Evolutionary conservation across 345 rosid genomes (phyloP).

Genomic region (Brassica juncea): DNA sequence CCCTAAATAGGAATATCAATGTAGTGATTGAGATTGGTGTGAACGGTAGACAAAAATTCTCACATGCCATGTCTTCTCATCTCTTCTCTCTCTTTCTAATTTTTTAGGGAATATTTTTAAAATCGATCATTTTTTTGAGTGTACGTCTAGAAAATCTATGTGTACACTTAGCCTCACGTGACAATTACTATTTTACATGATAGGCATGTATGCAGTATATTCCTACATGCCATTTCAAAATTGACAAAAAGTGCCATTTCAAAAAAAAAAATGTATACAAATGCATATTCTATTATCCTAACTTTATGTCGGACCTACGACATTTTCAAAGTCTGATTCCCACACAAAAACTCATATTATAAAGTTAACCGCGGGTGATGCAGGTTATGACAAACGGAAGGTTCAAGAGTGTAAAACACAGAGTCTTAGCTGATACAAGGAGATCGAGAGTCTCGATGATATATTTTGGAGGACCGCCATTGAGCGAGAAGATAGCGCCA

Average conservation of each 20-base stretch:
- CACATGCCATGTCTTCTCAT: slow-evolving; percentile 16
- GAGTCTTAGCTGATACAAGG: slow-evolving; percentile 64
- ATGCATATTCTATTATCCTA: background rate
- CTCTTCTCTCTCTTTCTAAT: background rate
- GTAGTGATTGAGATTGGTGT: slow-evolving; percentile 7
- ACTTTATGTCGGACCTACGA: background rate
- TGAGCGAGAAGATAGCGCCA: slow-evolving; percentile 61
- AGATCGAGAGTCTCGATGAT: slow-evolving; percentile 85
- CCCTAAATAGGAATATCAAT: background rate
- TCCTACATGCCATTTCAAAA: background rate
- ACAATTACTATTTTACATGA: slow-evolving; percentile 23
- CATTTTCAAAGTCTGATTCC: slow-evolving; percentile 2
- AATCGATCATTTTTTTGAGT: slow-evolving; percentile 9
- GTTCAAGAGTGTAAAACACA: slow-evolving; percentile 83
- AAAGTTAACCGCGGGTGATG: slow-evolving; percentile 8
- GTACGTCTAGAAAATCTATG: slow-evolving; percentile 26
- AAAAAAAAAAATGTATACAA: background rate
- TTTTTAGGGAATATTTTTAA: background rate
- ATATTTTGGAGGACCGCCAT: slow-evolving; percentile 81
- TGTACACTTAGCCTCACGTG: slow-evolving; percentile 28
- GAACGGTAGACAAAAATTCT: slow-evolving; percentile 30
- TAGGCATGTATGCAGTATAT: slow-evolving; percentile 2
- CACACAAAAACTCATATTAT: background rate
- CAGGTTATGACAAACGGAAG: slow-evolving; percentile 95
- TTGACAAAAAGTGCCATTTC: slow-evolving; percentile 5